These are phyloP conservation scores for Canavalia gladiata DNA, from an alignment of 306 rosid genomes.

Conservation along the genomic window DNA sequence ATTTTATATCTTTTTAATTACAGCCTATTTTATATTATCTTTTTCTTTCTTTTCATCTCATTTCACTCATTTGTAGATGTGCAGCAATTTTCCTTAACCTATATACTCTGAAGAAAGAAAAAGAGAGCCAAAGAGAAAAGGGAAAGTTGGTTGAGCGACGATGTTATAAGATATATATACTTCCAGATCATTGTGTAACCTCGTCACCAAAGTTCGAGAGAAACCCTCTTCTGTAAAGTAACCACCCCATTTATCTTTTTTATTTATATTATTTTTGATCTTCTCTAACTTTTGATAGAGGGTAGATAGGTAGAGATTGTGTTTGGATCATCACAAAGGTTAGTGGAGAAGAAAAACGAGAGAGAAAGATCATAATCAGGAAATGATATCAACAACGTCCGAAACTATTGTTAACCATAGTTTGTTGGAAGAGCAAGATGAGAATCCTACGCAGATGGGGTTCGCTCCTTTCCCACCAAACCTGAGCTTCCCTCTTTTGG, in stretches of 20 bases:
- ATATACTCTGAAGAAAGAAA: neutral
- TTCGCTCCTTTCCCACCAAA: conserved; percentile 73
- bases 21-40: too few species aligned
- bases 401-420: conserved; percentile 62
- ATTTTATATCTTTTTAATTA: too few species aligned
- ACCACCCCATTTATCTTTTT: conserved; percentile 51
- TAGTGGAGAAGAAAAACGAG: neutral
- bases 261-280: neutral
- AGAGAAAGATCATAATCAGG: neutral
- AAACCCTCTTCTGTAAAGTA: conserved; percentile 2
- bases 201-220: conserved; percentile 11
- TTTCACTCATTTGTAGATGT: neutral
- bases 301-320: conserved; percentile 1
- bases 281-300: conserved; percentile 20
- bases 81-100: neutral
- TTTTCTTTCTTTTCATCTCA: too few species aligned
- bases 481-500: conserved; percentile 62
- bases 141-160: conserved; percentile 49
- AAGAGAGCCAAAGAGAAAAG: conserved; percentile 31
- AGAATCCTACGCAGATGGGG: conserved; percentile 63
- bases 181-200: conserved; percentile 12
- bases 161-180: conserved; percentile 20
- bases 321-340: neutral
- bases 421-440: conserved; percentile 72
- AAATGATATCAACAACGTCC: conserved; percentile 61